Base-by-base conservation (phyloP, 2,329 filamentous ascomycete genomes). In the Sphaceloma murrayae region DNA sequence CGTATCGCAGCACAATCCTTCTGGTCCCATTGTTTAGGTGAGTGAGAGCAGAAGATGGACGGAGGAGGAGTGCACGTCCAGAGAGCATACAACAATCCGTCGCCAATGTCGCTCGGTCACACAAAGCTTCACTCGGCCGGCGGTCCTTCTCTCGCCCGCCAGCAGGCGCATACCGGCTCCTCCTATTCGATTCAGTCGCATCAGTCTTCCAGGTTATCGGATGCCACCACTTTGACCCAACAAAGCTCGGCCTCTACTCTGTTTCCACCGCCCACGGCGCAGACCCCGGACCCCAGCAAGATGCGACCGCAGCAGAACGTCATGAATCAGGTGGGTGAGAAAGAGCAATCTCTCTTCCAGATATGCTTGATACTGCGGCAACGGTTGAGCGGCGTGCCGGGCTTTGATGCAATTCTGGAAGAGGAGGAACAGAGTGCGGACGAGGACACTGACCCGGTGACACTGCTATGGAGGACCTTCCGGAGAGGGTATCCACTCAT, bases 291-390 rank as follows among this genome's bases (percentile, higher is more conserved):
- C 45, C 39, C 63, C 64, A 78, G 78, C 34, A 76, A 76, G 48
- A 75, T 88, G 49, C 68, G 85, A 56, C 83, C 87, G 49, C 86
- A 83, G 48, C 76, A 84, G 62, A 95, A 94, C 64, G 94, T 98
- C 62, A 94, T 98, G 72, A 98, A 98, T 67, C 85, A 89, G 64
- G 84, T 85, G 61, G 91, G 88, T 61, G 88, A 94, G 62, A 88
- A 91, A 52, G 85, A 85, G 46, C 76, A 82, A 48, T 95, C 88
- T 8, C 77, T 98, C 17, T 98, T 94, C 64, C 89, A 96, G 64
- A 94, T 94, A 62, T 96, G 91, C 62, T 75, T 94, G 53, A 79
- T 81, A 44, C 71, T 96, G 49, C 85, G 85, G 60, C 79, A 82
- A 65, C 79, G 91, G 51, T 70, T 98, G 49, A 74, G 79, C 46